Conservation (phyloP, 306 rosid genomes). For the Pyrus betulifolia region DNA sequence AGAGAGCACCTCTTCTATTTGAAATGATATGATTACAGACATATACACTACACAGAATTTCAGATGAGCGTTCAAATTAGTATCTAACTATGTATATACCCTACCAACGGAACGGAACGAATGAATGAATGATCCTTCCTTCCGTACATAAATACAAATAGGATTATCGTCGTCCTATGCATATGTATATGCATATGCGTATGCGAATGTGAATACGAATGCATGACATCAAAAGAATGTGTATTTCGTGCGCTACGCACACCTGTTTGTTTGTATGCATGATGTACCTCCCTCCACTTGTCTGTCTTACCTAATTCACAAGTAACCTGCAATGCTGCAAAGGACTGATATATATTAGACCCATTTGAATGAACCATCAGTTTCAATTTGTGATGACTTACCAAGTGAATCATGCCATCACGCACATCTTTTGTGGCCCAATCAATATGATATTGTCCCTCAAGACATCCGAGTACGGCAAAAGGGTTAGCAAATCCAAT, state of each 20-base stretch:
- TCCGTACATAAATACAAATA: background rate
- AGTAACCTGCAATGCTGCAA: background rate
- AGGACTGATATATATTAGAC: too few relatives aligned
- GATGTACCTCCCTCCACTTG: too few relatives aligned
- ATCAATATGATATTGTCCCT: background rate
- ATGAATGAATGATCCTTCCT: background rate
- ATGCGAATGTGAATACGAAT: background rate
- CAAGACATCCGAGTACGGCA: background rate
- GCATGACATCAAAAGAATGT: background rate
- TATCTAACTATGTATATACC: too few relatives aligned
- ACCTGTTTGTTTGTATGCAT: too few relatives aligned
- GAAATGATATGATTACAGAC: too few relatives aligned
- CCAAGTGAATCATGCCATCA: slow-evolving; percentile 5
- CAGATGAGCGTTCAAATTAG: too few relatives aligned
- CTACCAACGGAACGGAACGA: too few relatives aligned
- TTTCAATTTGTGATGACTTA: slow-evolving; percentile 1
- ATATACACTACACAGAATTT: too few relatives aligned
- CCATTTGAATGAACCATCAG: background rate
- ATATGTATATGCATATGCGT: background rate
- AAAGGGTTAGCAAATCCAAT: too few relatives aligned
- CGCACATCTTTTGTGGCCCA: slow-evolving; percentile 1
- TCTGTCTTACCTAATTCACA: background rate
- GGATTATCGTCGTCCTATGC: background rate
- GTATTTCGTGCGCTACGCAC: background rate
- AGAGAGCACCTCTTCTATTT: too few relatives aligned